These are phyloP conservation scores for Proliferodiscus dingleyae DNA, from an alignment of 2,329 filamentous ascomycete species.

Conservation along the genomic window DNA sequence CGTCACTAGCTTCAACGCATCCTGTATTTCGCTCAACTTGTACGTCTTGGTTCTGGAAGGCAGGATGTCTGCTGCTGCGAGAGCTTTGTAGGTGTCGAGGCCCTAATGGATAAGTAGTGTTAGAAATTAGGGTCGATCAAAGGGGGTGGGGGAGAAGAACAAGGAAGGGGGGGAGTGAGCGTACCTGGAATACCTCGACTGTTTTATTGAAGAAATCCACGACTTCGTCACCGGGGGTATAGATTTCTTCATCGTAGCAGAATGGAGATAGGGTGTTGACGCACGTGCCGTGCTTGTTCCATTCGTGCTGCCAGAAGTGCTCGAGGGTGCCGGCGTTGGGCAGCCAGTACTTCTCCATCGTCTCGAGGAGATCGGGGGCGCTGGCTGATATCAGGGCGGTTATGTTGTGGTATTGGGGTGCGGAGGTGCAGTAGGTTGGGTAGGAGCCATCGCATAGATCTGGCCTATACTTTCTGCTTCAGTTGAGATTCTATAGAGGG, in stretches of 20 bases:
- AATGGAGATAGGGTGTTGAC: constrained; percentile 61
- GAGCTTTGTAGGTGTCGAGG: constrained; percentile 43
- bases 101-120: constrained; percentile 31
- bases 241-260: constrained; percentile 52
- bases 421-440: constrained; percentile 58
- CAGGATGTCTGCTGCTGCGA: constrained; percentile 47
- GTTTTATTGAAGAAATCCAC: constrained; percentile 63
- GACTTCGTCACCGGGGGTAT: constrained; percentile 57
- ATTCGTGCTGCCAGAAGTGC: constrained; percentile 69
- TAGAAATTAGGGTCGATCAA: too few relatives aligned
- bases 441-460: constrained; percentile 65
- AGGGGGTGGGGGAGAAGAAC: too few relatives aligned
- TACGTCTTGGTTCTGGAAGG: constrained; percentile 40
- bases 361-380: constrained; percentile 46
- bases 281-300: constrained; percentile 70
- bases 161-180: too few relatives aligned
- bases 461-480: constrained; percentile 31
- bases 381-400: constrained; percentile 41
- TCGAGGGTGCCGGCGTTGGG: constrained; percentile 56
- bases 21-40: constrained; percentile 36
- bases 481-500: too few relatives aligned
- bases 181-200: constrained; percentile 55
- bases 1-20: constrained; percentile 39
- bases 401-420: constrained; percentile 60
- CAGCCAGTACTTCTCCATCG: constrained; percentile 69